Evolutionary conservation across 1,284 basidiomycete species (phyloP).

Genomic region (Cerrena zonata): DNA sequence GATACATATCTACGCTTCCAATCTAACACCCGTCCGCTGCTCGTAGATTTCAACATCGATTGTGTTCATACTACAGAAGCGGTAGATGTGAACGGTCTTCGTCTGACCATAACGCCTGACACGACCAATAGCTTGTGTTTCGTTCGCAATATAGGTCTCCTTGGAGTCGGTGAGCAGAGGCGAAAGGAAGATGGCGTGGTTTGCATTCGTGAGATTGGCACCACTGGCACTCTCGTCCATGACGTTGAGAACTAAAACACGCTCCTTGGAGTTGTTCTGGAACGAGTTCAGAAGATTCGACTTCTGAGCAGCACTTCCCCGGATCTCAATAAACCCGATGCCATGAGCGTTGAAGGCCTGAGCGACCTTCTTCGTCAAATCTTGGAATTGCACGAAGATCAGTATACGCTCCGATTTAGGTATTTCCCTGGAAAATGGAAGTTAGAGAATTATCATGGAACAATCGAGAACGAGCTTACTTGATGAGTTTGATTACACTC

Average conservation of each 20-base stretch:
- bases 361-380: constrained; percentile 84
- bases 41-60: constrained; percentile 80
- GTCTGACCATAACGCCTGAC: constrained; percentile 82
- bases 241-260: constrained; percentile 83
- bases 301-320: constrained; percentile 70
- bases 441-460: not conserved
- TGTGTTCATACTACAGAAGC: constrained; percentile 76
- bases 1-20: not conserved
- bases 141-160: constrained; percentile 80
- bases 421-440: constrained; percentile 32
- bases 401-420: constrained; percentile 77
- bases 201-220: constrained; percentile 87
- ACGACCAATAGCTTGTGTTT: constrained; percentile 88
- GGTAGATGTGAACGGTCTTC: constrained; percentile 75
- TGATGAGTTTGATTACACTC: constrained; percentile 76
- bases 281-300: constrained; percentile 80
- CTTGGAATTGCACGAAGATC: constrained; percentile 91
- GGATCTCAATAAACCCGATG: constrained; percentile 77
- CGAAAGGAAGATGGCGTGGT: constrained; percentile 91
- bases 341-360: constrained; percentile 72
- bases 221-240: constrained; percentile 93
- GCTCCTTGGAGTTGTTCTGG: constrained; percentile 70
- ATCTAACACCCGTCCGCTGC: constrained; percentile 32
- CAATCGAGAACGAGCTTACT: constrained; percentile 57
- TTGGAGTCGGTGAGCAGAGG: constrained; percentile 75